Conservation (phyloP, 2,329 filamentous ascomycete species). For the Epichloe hybrida region DNA sequence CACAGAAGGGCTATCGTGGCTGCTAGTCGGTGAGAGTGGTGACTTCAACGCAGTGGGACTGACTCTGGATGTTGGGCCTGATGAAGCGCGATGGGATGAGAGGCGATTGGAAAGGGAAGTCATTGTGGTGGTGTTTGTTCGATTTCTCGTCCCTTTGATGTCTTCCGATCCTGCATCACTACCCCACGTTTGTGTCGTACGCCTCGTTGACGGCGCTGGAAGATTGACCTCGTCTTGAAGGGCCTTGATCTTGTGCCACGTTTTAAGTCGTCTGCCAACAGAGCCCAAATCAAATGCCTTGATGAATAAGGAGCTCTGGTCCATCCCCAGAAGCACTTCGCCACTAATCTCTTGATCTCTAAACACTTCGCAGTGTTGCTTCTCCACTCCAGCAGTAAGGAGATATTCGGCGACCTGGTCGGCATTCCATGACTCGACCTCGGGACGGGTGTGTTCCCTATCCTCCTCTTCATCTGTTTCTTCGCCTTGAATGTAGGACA, state of each 20-base stretch:
- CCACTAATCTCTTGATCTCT: conserved; percentile 91
- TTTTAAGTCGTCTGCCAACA: conserved; percentile 78
- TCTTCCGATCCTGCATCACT: conserved; percentile 47
- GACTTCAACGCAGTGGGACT: conserved; percentile 31
- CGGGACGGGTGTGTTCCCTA: conserved; percentile 47
- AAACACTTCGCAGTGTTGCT: conserved; percentile 86
- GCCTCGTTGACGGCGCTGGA: conserved; percentile 22
- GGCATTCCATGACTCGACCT: conserved; percentile 70
- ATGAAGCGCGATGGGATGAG: conserved; percentile 35
- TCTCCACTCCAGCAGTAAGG: conserved; percentile 72
- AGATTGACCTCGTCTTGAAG: conserved; percentile 74
- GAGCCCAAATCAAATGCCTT: conserved; percentile 90
- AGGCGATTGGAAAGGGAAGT: conserved; percentile 31
- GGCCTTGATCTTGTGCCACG: conserved; percentile 91
- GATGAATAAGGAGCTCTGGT: conserved; percentile 87
- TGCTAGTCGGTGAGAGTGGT: conserved; percentile 23
- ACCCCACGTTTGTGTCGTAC: conserved; percentile 42
- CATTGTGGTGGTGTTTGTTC: conserved; percentile 41
- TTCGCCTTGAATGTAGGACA: conserved; percentile 87
- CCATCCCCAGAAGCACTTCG: conserved; percentile 86
- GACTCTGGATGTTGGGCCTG: conserved; percentile 33
- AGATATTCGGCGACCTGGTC: conserved; percentile 80
- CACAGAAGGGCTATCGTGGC: conserved; percentile 33
- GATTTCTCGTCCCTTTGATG: conserved; percentile 34
- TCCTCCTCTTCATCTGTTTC: conserved; percentile 94